Percentiles rank a stretch among this genome's conserved stretches.
phyloP scores from a whole-genome alignment of 2,329 filamentous ascomycete species.

The Pestalotiopsis sp. region DNA sequence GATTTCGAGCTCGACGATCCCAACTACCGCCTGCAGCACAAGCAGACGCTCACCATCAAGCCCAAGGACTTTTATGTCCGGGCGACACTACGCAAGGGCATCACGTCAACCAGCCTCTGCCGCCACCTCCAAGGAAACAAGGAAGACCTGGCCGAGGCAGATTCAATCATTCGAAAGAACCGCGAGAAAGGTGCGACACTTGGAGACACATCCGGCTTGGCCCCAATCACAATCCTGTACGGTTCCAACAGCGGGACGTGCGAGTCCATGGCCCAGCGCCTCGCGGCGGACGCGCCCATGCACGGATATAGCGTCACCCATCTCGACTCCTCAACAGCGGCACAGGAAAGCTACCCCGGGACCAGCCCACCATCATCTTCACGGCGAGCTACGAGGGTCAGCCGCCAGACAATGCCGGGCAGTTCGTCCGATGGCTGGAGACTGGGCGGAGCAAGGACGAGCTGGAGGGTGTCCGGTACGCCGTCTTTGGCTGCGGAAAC shows the following conservation, averaged over 20 bases:
- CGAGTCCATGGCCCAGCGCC: slow-evolving; percentile 66
- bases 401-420: slow-evolving; percentile 71
- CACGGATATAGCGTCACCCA: slow-evolving; percentile 58
- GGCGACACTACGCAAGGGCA: slow-evolving; percentile 47
- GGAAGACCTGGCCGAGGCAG: slow-evolving; percentile 15
- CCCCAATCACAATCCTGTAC: slow-evolving; percentile 65
- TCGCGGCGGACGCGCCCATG: slow-evolving; percentile 60
- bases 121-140: slow-evolving; percentile 9
- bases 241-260: slow-evolving; percentile 78
- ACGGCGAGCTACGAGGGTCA: slow-evolving; percentile 75
- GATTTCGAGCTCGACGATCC: slow-evolving; percentile 66
- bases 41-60: slow-evolving; percentile 15
- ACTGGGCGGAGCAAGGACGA: slow-evolving; percentile 44
- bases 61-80: slow-evolving; percentile 47
- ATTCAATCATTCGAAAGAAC: slow-evolving; percentile 34
- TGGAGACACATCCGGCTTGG: background rate
- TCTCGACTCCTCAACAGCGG: slow-evolving; percentile 64
- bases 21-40: slow-evolving; percentile 46
- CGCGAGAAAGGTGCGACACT: background rate
- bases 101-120: slow-evolving; percentile 37
- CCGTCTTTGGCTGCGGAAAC: slow-evolving; percentile 71
- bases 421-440: slow-evolving; percentile 71
- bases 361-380: slow-evolving; percentile 67
- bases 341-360: slow-evolving; percentile 60
- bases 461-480: slow-evolving; percentile 61